Conservation (phyloP, 225 moss, liverwort and hornwort genomes). For the Ulota crispa region DNA sequence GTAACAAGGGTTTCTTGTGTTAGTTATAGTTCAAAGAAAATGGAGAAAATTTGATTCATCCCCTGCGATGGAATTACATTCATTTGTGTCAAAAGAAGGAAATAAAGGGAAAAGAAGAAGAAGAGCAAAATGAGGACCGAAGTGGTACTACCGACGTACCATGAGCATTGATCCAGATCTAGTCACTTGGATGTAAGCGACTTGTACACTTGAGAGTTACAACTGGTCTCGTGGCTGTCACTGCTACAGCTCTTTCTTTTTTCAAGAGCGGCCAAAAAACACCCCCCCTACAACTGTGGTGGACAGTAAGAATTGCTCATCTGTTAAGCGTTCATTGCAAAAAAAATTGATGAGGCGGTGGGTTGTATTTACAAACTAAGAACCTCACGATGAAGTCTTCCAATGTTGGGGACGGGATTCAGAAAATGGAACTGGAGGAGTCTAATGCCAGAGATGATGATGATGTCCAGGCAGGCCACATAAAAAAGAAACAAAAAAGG, state of each 20-base stretch:
- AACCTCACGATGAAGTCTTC: conserved; percentile 21
- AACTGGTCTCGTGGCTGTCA: conserved; percentile 21
- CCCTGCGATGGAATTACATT: too few species aligned
- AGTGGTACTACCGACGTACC: conserved; percentile 15
- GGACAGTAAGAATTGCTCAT: conserved; percentile 45
- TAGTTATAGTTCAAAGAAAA: not conserved
- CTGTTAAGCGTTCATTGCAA: conserved; percentile 49
- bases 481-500: not conserved
- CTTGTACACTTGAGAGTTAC: too few species aligned
- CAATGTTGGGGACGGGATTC: conserved; percentile 14
- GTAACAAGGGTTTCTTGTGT: not conserved
- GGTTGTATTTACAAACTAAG: conserved; percentile 50
- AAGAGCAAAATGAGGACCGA: conserved; percentile 12
- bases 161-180: conserved; percentile 10
- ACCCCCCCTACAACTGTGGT: conserved; percentile 15
- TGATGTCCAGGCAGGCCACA: conserved; percentile 20
- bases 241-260: not conserved
- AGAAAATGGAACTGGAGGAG: conserved; percentile 10
- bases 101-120: too few species aligned
- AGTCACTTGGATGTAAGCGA: conserved; percentile 30
- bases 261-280: conserved; percentile 21
- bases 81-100: too few species aligned
- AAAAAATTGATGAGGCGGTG: conserved; percentile 52
- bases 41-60: not conserved
- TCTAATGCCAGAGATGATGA: conserved; percentile 11